Conservation (phyloP, 371 early-diverging fungal species). For the Mortierella sp. region DNA sequence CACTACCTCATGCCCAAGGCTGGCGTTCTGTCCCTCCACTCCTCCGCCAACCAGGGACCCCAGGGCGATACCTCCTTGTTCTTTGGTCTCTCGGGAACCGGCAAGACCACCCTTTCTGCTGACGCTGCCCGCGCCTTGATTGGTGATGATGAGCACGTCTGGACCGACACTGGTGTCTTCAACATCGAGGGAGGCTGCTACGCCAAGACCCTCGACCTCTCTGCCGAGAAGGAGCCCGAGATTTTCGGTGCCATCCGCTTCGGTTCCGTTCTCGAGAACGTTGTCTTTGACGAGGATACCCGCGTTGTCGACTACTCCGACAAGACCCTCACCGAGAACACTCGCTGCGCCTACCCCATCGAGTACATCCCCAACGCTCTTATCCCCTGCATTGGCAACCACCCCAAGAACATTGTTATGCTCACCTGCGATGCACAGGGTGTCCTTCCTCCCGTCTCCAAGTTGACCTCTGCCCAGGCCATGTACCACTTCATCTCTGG, state of each 20-base stretch:
- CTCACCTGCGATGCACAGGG: constrained; percentile 98
- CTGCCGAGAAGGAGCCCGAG: constrained; percentile 97
- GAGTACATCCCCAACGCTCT: constrained; percentile 97
- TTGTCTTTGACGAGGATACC: constrained; percentile 84
- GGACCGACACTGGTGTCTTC: constrained; percentile 95
- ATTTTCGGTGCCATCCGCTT: constrained; percentile 96
- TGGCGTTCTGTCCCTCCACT: constrained; percentile 96
- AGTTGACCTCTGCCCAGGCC: constrained; percentile 90
- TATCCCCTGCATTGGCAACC: constrained; percentile 92
- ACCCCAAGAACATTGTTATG: constrained; percentile 96
- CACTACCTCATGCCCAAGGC: constrained; percentile 98
- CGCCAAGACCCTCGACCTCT: constrained; percentile 95
- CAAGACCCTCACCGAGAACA: constrained; percentile 92
- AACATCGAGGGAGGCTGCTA: constrained; percentile 99
- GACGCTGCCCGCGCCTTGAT: constrained; percentile 94
- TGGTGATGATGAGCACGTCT: constrained; percentile 99
- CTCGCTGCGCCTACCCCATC: constrained; percentile 96
- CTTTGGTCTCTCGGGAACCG: constrained; percentile 98
- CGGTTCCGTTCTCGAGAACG: constrained; percentile 96
- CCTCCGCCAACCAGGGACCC: constrained; percentile 95
- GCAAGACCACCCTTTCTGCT: constrained; percentile 97
- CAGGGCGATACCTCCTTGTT: constrained; percentile 95
- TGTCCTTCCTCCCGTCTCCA: constrained; percentile 95
- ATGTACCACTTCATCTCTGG: constrained; percentile 98
- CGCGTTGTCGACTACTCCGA: constrained; percentile 91